Base-by-base conservation (phyloP, 805 yeast species). In the Candida nanaspora region DNA sequence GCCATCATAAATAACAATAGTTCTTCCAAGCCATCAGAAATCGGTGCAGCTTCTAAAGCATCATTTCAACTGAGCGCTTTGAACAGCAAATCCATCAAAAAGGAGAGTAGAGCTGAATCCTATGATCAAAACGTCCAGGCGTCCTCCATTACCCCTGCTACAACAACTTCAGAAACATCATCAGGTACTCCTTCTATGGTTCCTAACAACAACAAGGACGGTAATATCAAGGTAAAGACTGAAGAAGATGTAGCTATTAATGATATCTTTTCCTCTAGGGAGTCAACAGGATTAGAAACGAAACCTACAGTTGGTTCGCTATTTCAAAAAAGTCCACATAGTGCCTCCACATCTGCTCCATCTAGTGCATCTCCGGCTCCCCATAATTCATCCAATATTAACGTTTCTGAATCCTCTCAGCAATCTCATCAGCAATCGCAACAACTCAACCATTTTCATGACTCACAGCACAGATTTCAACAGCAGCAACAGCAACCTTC, bases 201-300 rank as follows among this genome's bases (percentile, higher is more conserved):
- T 28, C 9, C 27, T 23, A 28, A 28, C n/a, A 28, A 9, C n/a
- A 28, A 28, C 31, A 28, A 9, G 15, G 14, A 14, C n/a, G 27
- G 27, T 23, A 23, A 23, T 11, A 23, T 8, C 27, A 23, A 42
- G 36, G 43, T 43, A 20, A 35, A 27, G 23, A 40, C 38, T 21
- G 54, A 52, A 27, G 49, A 49, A 15, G 56, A 53, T 30, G 47
- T 44, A 18, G 63, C 64, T 3, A 46, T 61, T 30, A 60, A 61
- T 44, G 66, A 61, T 48, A 59, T 61, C 3, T 61, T 61, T 38
- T 52, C 59, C 9, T 33, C 35, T n/a, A 16, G 27, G 20, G 7
- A 9, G 11, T 10, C n/a, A 11, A 9, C 23, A 10, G 6, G n/a
- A 8, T 6, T 23, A 5, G 7, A 10, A 33, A 18, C 37, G 16